Conservation (phyloP, 768 basidiomycete genomes). For the Suillus hirtellus region DNA sequence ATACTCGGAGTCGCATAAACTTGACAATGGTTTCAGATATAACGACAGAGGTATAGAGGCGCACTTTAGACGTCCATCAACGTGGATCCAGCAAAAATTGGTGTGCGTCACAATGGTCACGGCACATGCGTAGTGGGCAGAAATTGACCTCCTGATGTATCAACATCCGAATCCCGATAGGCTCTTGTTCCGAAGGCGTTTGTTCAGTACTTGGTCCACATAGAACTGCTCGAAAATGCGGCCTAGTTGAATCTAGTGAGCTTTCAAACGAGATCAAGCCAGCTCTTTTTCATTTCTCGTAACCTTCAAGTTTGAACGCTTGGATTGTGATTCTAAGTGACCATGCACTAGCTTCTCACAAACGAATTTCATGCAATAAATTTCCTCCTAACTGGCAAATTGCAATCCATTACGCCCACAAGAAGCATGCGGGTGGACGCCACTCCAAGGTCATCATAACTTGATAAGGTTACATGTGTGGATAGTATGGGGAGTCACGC, state of each 20-base stretch:
- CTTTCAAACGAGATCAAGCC: not conserved
- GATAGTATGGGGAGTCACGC: too few relatives aligned
- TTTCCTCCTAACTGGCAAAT: slow-evolving; percentile 11
- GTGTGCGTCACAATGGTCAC: too few relatives aligned
- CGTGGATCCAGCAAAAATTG: not conserved
- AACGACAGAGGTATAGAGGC: not conserved
- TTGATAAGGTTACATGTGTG: too few relatives aligned
- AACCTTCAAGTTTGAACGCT: slow-evolving; percentile 46
- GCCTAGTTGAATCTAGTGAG: not conserved
- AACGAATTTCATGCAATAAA: slow-evolving; percentile 57
- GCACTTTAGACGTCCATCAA: not conserved
- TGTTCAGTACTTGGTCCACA: not conserved
- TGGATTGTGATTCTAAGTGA: slow-evolving; percentile 62
- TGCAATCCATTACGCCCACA: too few relatives aligned
- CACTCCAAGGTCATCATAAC: too few relatives aligned
- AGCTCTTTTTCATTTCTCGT: not conserved
- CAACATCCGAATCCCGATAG: not conserved
- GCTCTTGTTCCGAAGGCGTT: not conserved
- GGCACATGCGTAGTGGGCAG: too few relatives aligned
- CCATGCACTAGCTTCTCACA: slow-evolving; percentile 79
- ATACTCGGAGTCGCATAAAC: not conserved
- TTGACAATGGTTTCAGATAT: not conserved
- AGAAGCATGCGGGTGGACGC: too few relatives aligned
- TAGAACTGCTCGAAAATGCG: not conserved
- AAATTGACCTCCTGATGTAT: too few relatives aligned